Conservation (phyloP, 2,329 filamentous ascomycete genomes). For the Colletotrichum lini region DNA sequence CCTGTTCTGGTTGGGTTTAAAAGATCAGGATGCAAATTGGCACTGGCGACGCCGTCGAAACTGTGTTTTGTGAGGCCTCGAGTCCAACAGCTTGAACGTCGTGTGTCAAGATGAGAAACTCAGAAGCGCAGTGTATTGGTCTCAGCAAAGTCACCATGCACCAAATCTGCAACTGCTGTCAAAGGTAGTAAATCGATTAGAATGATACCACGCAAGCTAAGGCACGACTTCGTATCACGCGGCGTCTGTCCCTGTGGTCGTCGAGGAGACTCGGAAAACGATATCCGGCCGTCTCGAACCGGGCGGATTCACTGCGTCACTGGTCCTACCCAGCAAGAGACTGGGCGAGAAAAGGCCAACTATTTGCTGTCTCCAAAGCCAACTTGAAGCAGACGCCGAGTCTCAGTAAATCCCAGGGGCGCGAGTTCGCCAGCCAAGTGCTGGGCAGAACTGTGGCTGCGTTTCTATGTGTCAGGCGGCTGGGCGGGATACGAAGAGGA, state of each 20-base stretch:
- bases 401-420: background rate
- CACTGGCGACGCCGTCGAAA: too few species aligned
- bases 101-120: too few species aligned
- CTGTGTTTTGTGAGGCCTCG: too few species aligned
- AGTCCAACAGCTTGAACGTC: too few species aligned
- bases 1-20: too few species aligned
- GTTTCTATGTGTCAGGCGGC: conserved; percentile 23
- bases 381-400: background rate
- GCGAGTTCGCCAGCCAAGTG: conserved; percentile 1
- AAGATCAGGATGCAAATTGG: too few species aligned
- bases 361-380: background rate
- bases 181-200: too few species aligned
- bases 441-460: conserved; percentile 1
- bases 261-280: background rate
- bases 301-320: background rate
- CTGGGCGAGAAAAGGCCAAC: background rate
- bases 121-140: too few species aligned
- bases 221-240: background rate
- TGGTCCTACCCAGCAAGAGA: background rate
- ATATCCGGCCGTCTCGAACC: background rate
- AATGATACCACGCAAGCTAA: background rate
- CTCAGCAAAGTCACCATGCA: too few species aligned
- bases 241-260: background rate
- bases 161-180: too few species aligned
- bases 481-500: conserved; percentile 4